Percentiles rank a stretch among this genome's conserved stretches.
Conservation (phyloP, 2,329 filamentous ascomycete genomes). For the Botrytis sinoallii region DNA sequence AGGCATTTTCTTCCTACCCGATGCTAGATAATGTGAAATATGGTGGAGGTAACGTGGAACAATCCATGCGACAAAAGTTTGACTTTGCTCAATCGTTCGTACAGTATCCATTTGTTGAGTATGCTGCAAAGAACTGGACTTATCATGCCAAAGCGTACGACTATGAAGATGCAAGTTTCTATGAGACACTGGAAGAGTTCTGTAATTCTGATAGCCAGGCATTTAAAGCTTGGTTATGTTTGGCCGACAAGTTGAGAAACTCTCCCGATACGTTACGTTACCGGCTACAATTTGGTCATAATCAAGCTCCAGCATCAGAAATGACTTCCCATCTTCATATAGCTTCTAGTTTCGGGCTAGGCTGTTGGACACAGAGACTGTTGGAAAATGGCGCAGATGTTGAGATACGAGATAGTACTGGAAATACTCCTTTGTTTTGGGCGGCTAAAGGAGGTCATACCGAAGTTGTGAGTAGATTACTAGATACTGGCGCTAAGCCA, state of each 20-base stretch:
- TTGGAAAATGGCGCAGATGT: constrained; percentile 12
- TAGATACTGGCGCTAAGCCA: constrained; percentile 27
- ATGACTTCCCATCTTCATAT: constrained; percentile 25
- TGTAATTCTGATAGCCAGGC: constrained; percentile 18
- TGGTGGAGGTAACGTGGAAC: neutral
- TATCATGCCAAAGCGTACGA: constrained; percentile 25
- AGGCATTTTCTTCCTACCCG: neutral
- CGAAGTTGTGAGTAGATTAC: constrained; percentile 19
- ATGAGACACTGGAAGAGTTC: constrained; percentile 20
- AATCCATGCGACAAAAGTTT: neutral
- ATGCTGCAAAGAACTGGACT: constrained; percentile 24
- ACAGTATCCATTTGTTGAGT: constrained; percentile 25
- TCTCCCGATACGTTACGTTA: fast-evolving
- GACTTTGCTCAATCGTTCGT: neutral
- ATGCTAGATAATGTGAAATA: neutral
- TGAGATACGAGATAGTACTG: constrained; percentile 20
- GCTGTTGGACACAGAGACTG: constrained; percentile 18
- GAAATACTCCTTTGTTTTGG: constrained; percentile 32
- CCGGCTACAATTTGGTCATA: neutral
- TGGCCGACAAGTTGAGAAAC: neutral
- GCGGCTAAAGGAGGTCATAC: constrained; percentile 23
- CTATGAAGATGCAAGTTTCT: constrained; percentile 22
- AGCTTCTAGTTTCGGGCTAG: constrained; percentile 23
- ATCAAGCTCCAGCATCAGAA: constrained; percentile 13
- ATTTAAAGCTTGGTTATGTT: constrained; percentile 24